Evolutionary conservation across 2,329 filamentous ascomycete genomes (phyloP).

Genomic region (Colletotrichum camelliae): DNA sequence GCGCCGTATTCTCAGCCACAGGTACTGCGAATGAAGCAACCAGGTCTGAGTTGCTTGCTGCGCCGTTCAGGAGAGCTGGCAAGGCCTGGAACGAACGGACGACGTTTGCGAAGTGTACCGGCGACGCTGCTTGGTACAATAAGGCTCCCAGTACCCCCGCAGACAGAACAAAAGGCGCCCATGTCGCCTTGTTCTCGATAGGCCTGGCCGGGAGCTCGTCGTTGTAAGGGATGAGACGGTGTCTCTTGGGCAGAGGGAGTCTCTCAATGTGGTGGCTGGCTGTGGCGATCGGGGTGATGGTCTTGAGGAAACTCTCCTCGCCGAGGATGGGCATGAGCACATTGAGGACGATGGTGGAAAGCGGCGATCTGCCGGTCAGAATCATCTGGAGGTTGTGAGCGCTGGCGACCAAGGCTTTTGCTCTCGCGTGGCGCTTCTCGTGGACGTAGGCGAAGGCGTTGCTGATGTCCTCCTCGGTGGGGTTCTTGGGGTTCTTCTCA

Average conservation of each 20-base stretch:
- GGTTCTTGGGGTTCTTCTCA: neutral
- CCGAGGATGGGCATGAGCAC: neutral
- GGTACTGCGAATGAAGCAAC: neutral
- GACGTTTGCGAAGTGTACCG: neutral
- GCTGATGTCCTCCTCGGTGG: neutral
- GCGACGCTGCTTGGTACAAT: neutral
- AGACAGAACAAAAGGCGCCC: neutral
- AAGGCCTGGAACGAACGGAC: neutral
- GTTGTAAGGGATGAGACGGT: neutral
- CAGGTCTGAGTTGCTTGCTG: neutral
- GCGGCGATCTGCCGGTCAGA: neutral
- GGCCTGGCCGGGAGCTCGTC: neutral
- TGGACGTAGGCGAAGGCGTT: neutral
- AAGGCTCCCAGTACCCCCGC: neutral
- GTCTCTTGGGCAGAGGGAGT: neutral
- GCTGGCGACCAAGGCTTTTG: neutral
- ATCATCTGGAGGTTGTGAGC: constrained; percentile 5
- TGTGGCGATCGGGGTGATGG: neutral
- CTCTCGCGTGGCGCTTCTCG: neutral
- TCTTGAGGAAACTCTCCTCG: neutral
- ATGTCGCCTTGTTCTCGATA: neutral
- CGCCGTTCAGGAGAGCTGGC: neutral
- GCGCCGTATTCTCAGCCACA: neutral
- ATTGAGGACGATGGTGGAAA: neutral
- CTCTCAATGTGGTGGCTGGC: neutral